These are phyloP conservation scores for Dittrichia graveolens DNA, from an alignment of 129 eudicot species.

Conservation along the genomic window DNA sequence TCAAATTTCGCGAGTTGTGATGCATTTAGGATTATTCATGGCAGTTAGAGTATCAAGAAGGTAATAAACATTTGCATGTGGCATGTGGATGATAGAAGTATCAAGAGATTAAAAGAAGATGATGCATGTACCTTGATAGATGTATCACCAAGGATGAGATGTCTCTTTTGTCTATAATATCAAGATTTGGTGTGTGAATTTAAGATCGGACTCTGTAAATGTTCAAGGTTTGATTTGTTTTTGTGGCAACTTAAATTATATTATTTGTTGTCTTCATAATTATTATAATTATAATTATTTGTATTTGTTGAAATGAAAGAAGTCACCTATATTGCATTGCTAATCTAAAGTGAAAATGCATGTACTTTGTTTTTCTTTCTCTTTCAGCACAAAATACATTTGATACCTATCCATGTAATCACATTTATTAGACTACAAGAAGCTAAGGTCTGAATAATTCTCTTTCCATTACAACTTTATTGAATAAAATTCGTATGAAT, in stretches of 20 bases:
- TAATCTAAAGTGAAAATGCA: no score
- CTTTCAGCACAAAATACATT: no score
- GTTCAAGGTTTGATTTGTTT: conserved; percentile 39
- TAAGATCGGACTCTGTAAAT: conserved; percentile 31
- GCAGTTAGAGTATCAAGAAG: conserved; percentile 23
- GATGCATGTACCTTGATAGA: conserved; percentile 19
- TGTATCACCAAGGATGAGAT: conserved; percentile 1
- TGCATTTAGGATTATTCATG: conserved; percentile 30
- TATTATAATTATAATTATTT: conserved; percentile 3
- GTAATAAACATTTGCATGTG: conserved; percentile 26
- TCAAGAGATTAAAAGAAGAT: conserved; percentile 14
- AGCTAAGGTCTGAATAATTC: no score
- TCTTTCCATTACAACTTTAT: no score
- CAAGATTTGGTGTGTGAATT: conserved; percentile 36
- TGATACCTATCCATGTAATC: no score
- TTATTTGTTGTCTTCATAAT: conserved; percentile 1
- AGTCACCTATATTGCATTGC: neutral
- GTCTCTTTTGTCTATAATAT: conserved; percentile 16
- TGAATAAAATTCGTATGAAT: no score
- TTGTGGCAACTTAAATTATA: conserved; percentile 21
- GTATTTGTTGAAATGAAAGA: conserved; percentile 22
- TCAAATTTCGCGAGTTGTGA: conserved; percentile 17
- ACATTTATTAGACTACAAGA: no score
- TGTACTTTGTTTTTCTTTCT: no score
- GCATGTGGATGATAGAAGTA: conserved; percentile 16